A percentile compares a stretch with the other conserved stretches of the same genome.
Conservation (phyloP, 345 rosid genomes). For the Syzygium aqueum region DNA sequence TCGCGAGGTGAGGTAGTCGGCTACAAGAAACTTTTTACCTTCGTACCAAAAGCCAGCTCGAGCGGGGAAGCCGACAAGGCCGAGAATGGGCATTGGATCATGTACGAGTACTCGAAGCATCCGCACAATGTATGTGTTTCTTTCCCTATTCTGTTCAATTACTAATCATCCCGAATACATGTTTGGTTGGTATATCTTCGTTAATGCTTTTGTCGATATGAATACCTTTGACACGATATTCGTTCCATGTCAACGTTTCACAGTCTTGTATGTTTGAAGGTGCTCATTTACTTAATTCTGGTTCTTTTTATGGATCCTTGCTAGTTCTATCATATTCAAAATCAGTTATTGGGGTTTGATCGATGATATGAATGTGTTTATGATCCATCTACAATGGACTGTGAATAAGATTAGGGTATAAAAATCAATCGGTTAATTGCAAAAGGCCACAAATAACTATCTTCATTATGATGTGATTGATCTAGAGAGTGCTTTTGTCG, state of each 20-base stretch:
- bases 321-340: background rate
- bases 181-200: background rate
- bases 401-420: background rate
- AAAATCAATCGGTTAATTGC: no score
- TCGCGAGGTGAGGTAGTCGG: background rate
- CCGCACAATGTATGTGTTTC: background rate
- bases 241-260: background rate
- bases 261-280: background rate
- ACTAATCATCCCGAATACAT: background rate
- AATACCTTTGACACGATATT: background rate
- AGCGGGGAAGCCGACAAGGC: background rate
- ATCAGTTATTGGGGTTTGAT: background rate
- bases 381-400: background rate
- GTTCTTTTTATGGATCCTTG: background rate
- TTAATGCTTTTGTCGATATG: background rate
- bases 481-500: no score
- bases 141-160: background rate
- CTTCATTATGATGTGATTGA: no score
- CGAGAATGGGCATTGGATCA: background rate
- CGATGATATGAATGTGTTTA: background rate
- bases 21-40: background rate
- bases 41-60: background rate
- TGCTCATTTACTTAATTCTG: background rate
- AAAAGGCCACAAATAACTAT: no score
- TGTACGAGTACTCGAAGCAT: background rate